Base-by-base conservation (phyloP, 2,329 filamentous ascomycete species). In the Amphichorda felina region DNA sequence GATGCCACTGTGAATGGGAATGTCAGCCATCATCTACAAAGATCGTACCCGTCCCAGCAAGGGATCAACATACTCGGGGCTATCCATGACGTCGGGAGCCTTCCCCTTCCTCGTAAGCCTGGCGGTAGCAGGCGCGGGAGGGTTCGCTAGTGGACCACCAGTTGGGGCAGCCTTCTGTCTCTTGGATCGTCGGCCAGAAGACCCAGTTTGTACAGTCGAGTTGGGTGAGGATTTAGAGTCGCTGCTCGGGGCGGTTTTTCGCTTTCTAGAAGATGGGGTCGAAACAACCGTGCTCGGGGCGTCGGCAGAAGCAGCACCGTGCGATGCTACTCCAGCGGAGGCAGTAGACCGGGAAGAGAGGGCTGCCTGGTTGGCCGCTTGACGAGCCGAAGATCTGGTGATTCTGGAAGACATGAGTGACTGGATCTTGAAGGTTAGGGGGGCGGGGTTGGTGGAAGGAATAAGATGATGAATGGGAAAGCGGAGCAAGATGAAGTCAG, bases 391-490 rank as follows among this genome's bases (percentile, higher is more conserved):
- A 54, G 88, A 91, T 70, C 89, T 86, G 71, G 89, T 95, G 54
- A 91, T 79, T 84, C 88, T 95, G 75, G 79, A 69, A 76, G 84
- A 85, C 87, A 94, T 95, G 79, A 89, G 84, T 80, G 21, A 24
- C 21, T n/a, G n/a, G n/a, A n/a, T n/a, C n/a, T n/a, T n/a, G n/a
- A n/a, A n/a, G n/a, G n/a, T n/a, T n/a, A n/a, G n/a, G n/a, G n/a
- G n/a, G n/a, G n/a, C n/a, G n/a, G n/a, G n/a, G n/a, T n/a, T n/a
- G n/a, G n/a, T n/a, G n/a, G n/a, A n/a, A n/a, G n/a, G n/a, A n/a
- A n/a, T n/a, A n/a, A n/a, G n/a, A n/a, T n/a, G n/a, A n/a, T n/a
- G n/a, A n/a, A n/a, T n/a, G n/a, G n/a, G n/a, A n/a, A n/a, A n/a
- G n/a, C n/a, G n/a, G n/a, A n/a, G n/a, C n/a, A n/a, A n/a, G n/a